These are phyloP conservation scores for Astragalus membranaceus DNA, from an alignment of 306 rosid species.

Conservation along the genomic window DNA sequence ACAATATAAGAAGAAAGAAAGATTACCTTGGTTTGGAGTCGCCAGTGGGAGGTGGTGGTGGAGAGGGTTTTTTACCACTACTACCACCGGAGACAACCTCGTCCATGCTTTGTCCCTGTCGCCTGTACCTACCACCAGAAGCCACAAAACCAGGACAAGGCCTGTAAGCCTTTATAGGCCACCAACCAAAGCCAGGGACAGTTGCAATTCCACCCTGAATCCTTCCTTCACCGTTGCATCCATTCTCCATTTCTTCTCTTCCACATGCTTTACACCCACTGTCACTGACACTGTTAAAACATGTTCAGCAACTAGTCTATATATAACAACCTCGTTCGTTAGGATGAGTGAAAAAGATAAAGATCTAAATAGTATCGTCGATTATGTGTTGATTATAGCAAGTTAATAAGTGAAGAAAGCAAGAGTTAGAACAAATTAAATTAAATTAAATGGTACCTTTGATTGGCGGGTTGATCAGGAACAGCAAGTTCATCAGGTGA, in stretches of 20 bases:
- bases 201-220: conserved; percentile 96
- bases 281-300: not conserved
- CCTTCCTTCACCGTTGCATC: conserved; percentile 95
- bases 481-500: conserved; percentile 33
- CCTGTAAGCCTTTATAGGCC: conserved; percentile 97
- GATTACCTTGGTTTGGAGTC: conserved; percentile 34
- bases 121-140: conserved; percentile 74
- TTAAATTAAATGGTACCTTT: conserved; percentile 31
- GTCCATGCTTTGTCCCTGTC: conserved; percentile 91
- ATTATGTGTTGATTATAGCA: no score
- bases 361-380: no score
- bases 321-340: no score
- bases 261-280: conserved; percentile 91
- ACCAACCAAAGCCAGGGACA: conserved; percentile 95
- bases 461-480: conserved; percentile 15
- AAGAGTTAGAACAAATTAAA: not conserved
- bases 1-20: not conserved
- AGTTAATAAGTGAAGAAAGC: no score
- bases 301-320: not conserved
- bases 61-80: conserved; percentile 15
- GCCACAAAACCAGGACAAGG: conserved; percentile 90
- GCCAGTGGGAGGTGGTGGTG: not conserved
- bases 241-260: conserved; percentile 67
- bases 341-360: no score
- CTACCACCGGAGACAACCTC: conserved; percentile 82